Evolutionary conservation across 495 filamentous ascomycete species (phyloP).

Genomic region (Terfezia boudieri): DNA sequence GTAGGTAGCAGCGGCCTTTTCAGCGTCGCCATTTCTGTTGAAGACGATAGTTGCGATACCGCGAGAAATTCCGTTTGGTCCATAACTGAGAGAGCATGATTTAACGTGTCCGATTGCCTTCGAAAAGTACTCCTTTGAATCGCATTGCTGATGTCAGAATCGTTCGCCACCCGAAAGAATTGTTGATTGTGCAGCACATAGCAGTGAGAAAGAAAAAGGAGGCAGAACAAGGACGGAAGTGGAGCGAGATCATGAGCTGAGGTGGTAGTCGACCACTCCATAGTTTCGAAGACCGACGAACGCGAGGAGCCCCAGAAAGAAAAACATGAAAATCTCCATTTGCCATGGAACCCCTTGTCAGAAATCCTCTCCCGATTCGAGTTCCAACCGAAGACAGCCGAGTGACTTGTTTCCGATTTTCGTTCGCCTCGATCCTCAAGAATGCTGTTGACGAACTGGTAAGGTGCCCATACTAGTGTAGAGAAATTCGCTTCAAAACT

Average conservation of each 20-base stretch:
- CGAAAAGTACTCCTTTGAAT: constrained; percentile 76
- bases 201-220: not conserved
- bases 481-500: not conserved
- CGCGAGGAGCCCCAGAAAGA: not conserved
- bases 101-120: constrained; percentile 77
- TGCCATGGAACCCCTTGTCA: not conserved
- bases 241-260: not conserved
- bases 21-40: constrained; percentile 48
- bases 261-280: not conserved
- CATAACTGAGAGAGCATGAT: constrained; percentile 70
- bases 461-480: not conserved
- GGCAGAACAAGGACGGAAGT: not conserved
- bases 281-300: not conserved
- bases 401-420: constrained; percentile 17
- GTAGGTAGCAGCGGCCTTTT: constrained; percentile 55
- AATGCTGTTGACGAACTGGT: constrained; percentile 1
- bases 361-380: constrained; percentile 18
- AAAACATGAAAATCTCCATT: not conserved
- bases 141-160: constrained; percentile 20
- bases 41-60: constrained; percentile 71
- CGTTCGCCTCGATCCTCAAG: constrained; percentile 19
- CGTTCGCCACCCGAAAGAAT: constrained; percentile 8
- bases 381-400: constrained; percentile 16
- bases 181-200: not conserved
- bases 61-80: constrained; percentile 72